phyloP scores from a whole-genome alignment of 78 protist genomes.

The Dictyostelium capitatum region DNA sequence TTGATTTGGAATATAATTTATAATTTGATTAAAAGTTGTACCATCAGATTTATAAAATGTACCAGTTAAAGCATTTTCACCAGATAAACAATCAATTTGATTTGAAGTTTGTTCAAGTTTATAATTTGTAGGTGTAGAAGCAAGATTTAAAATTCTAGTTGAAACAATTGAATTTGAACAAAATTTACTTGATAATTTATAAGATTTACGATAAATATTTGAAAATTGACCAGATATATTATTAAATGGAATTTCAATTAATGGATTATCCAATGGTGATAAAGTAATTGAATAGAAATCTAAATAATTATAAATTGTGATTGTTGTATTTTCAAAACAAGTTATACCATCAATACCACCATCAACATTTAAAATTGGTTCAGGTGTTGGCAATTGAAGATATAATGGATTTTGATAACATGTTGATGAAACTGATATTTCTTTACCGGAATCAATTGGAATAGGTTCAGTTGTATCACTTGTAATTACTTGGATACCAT shows the following conservation, averaged over 20 bases:
- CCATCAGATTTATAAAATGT: neutral
- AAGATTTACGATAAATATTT: neutral
- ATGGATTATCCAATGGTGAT: neutral
- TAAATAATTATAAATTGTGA: neutral
- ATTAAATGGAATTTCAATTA: neutral
- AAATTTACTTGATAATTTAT: neutral
- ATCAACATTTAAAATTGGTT: slow-evolving; percentile 1
- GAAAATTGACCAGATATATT: neutral
- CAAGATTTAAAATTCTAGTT: neutral
- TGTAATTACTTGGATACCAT: neutral
- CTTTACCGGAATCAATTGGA: neutral
- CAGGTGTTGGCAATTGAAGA: neutral
- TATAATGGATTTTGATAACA: slow-evolving; percentile 6
- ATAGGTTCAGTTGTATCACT: neutral
- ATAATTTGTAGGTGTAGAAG: neutral
- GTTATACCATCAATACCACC: neutral
- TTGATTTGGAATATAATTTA: neutral
- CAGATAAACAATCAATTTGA: neutral
- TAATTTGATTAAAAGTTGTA: neutral
- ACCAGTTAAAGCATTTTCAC: neutral
- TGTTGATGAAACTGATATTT: neutral
- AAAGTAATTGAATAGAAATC: neutral
- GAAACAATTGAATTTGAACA: slow-evolving; percentile 1
- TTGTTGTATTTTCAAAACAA: slow-evolving; percentile 2
- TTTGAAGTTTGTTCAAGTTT: neutral